phyloP scores from a whole-genome alignment of 1,284 basidiomycete species.

The Papiliotrema nemorosa region DNA sequence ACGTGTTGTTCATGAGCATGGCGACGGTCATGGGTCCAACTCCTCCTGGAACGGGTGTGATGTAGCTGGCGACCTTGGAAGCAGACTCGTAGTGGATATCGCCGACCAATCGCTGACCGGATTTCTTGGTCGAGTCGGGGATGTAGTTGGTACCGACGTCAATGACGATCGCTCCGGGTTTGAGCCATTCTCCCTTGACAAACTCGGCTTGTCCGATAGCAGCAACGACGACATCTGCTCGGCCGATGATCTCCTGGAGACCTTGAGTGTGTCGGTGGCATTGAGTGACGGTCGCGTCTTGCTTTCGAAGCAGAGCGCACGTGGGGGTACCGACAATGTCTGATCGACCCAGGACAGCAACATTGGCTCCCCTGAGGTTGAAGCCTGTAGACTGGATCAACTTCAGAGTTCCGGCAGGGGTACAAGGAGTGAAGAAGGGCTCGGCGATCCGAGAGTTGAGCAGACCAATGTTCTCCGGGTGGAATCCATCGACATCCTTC shows the following conservation, averaged over 20 bases:
- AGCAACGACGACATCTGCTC: slow-evolving; percentile 87
- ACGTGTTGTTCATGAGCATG: slow-evolving; percentile 94
- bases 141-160: slow-evolving; percentile 98
- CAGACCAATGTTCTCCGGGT: slow-evolving; percentile 97
- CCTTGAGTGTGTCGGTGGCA: slow-evolving; percentile 89
- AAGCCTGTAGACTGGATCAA: slow-evolving; percentile 83
- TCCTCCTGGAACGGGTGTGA: slow-evolving; percentile 97
- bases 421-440: slow-evolving; percentile 92
- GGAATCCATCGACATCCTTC: slow-evolving; percentile 99
- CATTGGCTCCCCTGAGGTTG: slow-evolving; percentile 68
- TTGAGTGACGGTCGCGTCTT: slow-evolving; percentile 95
- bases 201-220: slow-evolving; percentile 91
- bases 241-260: slow-evolving; percentile 72
- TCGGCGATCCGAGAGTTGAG: slow-evolving; percentile 85
- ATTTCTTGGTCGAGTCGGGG: slow-evolving; percentile 86
- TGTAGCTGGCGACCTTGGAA: slow-evolving; percentile 71
- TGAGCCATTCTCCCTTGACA: slow-evolving; percentile 92
- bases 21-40: slow-evolving; percentile 99
- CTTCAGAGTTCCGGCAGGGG: slow-evolving; percentile 86
- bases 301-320: slow-evolving; percentile 79
- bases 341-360: slow-evolving; percentile 92
- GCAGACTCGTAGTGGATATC: slow-evolving; percentile 88
- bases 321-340: slow-evolving; percentile 99
- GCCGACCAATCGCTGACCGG: slow-evolving; percentile 91
- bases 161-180: slow-evolving; percentile 88